Evolutionary conservation across 129 eudicot genomes (phyloP), one percentile per base, ranked within the genome.

Genomic region (Artemisia tridentata): DNA sequence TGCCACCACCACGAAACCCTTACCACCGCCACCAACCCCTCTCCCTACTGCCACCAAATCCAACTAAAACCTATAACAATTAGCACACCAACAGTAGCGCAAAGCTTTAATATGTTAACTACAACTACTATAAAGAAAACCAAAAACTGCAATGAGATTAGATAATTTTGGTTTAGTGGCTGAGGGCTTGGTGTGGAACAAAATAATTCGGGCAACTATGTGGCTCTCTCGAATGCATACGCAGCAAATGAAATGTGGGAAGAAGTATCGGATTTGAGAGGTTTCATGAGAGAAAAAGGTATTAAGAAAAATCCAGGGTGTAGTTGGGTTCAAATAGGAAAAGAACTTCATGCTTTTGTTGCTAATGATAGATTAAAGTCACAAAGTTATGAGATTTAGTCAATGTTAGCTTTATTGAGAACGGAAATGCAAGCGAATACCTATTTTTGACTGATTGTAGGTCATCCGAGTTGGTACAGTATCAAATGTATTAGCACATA

Each of bases 301-400:
- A 27, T 82, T 57, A 75, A 53, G 77, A 84, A 84, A 69, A 77
- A 61, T 55, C 89, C 95, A n/a, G 87, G 89, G 65, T 87, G 95
- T 75, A 87, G 86, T 82, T 87, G 87, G 87, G 77, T 80, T 82
- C 85, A 84, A 56, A 70, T 82, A 31, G 86, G 95, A 4, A 68
- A 23, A 60, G 87, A 82, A 58, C 48, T 72, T 77, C 84, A 82
- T 72, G 89, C 82, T 55, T 87, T 87, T 84, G 85, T 82, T 75
- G 78, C 95, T 48, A 77, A 75, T 56, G 88, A 88, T 69, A 62
- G 72, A 75, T 76, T 78, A 7, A 84, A 80, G 51, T 64, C 81
- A 55, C 80, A 67, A 68, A 84, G 43, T 13, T 81, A 75, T 18
- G 88, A 82, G 69, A 85, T 85, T 47, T 68, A 72, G 61, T 20